phyloP scores from a whole-genome alignment of 2,329 filamentous ascomycete genomes.

The Fusarium tupiense region DNA sequence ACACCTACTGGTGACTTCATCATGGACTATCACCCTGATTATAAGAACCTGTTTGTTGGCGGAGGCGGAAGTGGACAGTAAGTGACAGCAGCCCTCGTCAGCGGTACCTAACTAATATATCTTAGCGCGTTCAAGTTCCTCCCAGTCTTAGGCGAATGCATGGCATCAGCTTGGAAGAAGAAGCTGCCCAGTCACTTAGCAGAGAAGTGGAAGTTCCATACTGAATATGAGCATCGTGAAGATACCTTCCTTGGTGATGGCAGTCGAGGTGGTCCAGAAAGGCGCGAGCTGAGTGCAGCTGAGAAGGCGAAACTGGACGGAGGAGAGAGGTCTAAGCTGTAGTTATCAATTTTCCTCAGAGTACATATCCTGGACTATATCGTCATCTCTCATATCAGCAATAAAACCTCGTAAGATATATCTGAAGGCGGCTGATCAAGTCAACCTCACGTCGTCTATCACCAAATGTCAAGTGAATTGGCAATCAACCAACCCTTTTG shows the following conservation, averaged over 20 bases:
- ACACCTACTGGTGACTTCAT: conserved; percentile 37
- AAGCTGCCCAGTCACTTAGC: conserved; percentile 4
- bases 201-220: conserved; percentile 30
- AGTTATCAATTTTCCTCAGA: background rate
- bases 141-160: conserved; percentile 26
- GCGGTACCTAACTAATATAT: background rate
- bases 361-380: background rate
- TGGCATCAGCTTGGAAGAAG: conserved; percentile 7
- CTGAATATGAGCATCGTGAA: conserved; percentile 14
- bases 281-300: conserved; percentile 1
- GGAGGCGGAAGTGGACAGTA: conserved; percentile 36
- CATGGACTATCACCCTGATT: conserved; percentile 37
- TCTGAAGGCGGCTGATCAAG: background rate
- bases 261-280: conserved; percentile 28
- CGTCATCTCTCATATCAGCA: background rate
- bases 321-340: background rate
- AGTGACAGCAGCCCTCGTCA: background rate
- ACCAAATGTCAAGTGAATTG: too few relatives aligned
- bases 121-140: conserved; percentile 34
- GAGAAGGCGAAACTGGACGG: conserved; percentile 13
- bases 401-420: background rate
- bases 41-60: conserved; percentile 28
- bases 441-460: background rate
- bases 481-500: too few relatives aligned
- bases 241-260: conserved; percentile 32